Evolutionary conservation across 1,284 basidiomycete species (phyloP).

Genomic region (Puccinia brachypodii): DNA sequence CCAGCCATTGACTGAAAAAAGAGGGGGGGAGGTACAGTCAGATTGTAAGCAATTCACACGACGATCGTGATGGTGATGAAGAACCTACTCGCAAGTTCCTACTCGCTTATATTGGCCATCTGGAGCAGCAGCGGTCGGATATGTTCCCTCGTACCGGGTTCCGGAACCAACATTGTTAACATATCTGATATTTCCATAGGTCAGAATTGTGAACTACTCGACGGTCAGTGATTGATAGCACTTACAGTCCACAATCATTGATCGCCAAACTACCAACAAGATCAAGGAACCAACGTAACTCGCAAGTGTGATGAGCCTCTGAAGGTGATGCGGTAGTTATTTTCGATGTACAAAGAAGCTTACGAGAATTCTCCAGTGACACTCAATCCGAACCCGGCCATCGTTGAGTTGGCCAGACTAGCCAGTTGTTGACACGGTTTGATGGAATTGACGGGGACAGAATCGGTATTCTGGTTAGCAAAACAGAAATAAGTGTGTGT

Average conservation of each 20-base stretch:
- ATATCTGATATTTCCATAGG: slow-evolving; percentile 1
- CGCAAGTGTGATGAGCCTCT: background rate
- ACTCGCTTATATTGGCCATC: slow-evolving; percentile 35
- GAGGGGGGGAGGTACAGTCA: background rate
- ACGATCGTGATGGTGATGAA: background rate
- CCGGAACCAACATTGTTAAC: slow-evolving; percentile 48
- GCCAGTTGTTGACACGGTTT: slow-evolving; percentile 54
- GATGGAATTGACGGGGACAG: slow-evolving; percentile 46
- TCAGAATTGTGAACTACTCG: background rate
- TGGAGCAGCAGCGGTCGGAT: slow-evolving; percentile 33
- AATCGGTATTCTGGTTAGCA: slow-evolving; percentile 50
- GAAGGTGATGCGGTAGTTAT: background rate
- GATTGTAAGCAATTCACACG: background rate
- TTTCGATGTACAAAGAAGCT: background rate
- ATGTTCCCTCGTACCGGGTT: slow-evolving; percentile 46
- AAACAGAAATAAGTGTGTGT: slow-evolving; percentile 62
- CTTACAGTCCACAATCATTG: slow-evolving; percentile 48
- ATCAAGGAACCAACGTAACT: background rate
- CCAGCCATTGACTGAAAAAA: slow-evolving; percentile 38
- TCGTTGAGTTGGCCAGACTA: slow-evolving; percentile 51
- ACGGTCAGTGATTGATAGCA: background rate
- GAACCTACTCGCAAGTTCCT: slow-evolving; percentile 43
- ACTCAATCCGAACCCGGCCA: slow-evolving; percentile 54
- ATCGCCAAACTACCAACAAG: slow-evolving; percentile 25
- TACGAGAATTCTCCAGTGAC: slow-evolving; percentile 56